Base-by-base conservation (phyloP, 1,139 yeast species). In the Candida sanyaensis region DNA sequence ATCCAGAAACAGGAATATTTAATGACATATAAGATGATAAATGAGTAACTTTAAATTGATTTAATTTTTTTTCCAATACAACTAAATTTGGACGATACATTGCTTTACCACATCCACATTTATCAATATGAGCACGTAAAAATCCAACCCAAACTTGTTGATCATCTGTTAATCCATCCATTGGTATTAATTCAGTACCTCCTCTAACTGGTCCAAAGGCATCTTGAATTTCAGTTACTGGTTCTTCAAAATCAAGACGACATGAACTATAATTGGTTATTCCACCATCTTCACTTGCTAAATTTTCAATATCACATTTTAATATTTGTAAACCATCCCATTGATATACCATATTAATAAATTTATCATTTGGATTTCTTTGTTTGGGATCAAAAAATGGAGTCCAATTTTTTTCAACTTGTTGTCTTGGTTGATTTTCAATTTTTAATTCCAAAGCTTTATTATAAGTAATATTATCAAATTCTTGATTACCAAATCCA, bases 321-420 rank as follows among this genome's bases (percentile, higher is more conserved):
- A 73, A 57, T 2, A 73, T 57, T 49, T 70, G 70, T 29, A 75
- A 57, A 37, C 64, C 58, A 21, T 70, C 61, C 77, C 77, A 73
- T 37, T 76, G 56, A 54, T 70, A 73, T 6, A 74, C 64, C 33
- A 73, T 62, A 50, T 67, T 58, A 17, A 75, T 47, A 34, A 53
- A 51, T 36, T 59, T 59, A 53, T 74, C 78, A 42, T 40, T n/a
- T 8, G 34, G 31, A 12, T n/a, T 31, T 44, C 73, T 60, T 27
- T 60, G 62, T 1, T 41, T 41, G 23, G 57, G 55, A 50, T 68
- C 66, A 12, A 70, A 50, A 49, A 74, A 63, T 0, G 80, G 79
- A 2, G 77, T 71, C 80, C 80, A 75, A 53, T 75, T 75, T 55
- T 75, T 75, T 51, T 73, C 76, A 12, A 43, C 33, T 33, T 26